Evolutionary conservation across 768 basidiomycete species (phyloP), one percentile per base, ranked within the genome.

Genomic region (Royoungia palumana): DNA sequence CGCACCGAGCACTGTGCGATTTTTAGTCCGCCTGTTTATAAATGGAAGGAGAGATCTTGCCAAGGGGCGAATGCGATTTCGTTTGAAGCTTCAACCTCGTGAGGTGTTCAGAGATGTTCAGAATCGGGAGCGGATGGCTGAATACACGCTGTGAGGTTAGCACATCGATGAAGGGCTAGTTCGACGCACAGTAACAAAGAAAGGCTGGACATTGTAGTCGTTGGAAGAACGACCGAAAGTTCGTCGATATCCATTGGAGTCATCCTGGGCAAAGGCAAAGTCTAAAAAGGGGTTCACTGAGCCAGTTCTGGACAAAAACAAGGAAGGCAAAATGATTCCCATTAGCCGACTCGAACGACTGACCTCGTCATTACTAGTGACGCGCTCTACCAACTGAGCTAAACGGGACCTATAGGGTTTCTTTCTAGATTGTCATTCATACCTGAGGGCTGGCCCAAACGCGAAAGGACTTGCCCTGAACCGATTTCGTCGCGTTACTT

Each of bases 71-170:
- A 42, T 69, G 64, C 16, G 74, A 72, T 49, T 77, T 77, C 35
- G 76, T 80, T 66, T 93, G 87, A 12, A 97, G 77, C 59, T 85
- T 85, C 49, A 84, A 73, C 53, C 96, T 81, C 36, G 90, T 95
- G 60, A 89, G 77, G 71, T 98, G 95, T 62, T 98, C 96, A 1
- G 94, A 96, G 61, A 98, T 87, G 68, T 94, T 96, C 54, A 99
- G 78, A 63, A 99, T 93, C 10, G 96, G 93, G 13, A 98, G 78
- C 32, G 96, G 95, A 68, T 98, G 96, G 47, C 94, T 98, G 62
- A 28, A 66, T 56, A 56, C 19, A 37, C 12, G 36, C 41, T 34
- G 55, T 62, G 59, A 60, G 57, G 40, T 28, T 44, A 38, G 35
- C 32, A 25, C 6, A 21, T 22, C 35, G 11, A 28, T 12, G 34